A percentile compares a stretch with the other conserved stretches of the same genome.
phyloP scores from a whole-genome alignment of 805 yeast species.

The Saturnispora serradocipensis region DNA sequence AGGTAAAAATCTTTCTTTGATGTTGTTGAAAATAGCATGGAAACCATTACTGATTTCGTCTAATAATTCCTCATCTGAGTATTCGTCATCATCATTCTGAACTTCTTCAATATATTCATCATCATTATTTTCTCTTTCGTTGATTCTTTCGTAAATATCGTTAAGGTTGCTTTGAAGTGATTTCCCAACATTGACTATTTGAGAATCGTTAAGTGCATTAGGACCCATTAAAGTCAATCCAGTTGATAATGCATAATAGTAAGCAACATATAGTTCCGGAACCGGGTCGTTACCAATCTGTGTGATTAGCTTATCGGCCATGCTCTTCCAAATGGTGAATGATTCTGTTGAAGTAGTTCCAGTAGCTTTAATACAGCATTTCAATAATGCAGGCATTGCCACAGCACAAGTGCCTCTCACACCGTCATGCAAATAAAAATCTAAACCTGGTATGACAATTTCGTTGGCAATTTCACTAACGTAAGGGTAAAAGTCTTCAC shows the following conservation, averaged over 20 bases:
- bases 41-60: constrained; percentile 78
- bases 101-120: constrained; percentile 85
- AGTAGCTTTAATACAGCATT: constrained; percentile 49
- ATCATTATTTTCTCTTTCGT: constrained; percentile 62
- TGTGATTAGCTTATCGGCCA: constrained; percentile 56
- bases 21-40: constrained; percentile 57
- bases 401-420: constrained; percentile 88
- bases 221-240: constrained; percentile 63
- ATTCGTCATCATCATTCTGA: constrained; percentile 76
- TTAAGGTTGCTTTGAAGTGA: constrained; percentile 52
- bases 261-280: constrained; percentile 70
- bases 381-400: constrained; percentile 67
- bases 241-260: constrained; percentile 62
- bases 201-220: constrained; percentile 44
- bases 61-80: constrained; percentile 80
- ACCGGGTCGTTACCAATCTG: constrained; percentile 73
- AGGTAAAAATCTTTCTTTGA: constrained; percentile 48
- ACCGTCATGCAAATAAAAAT: constrained; percentile 87
- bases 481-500: constrained; percentile 74
- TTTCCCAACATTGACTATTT: constrained; percentile 46
- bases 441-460: constrained; percentile 79
- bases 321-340: constrained; percentile 59
- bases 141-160: constrained; percentile 64
- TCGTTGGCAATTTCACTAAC: constrained; percentile 70
- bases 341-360: constrained; percentile 52